These are phyloP conservation scores for Schwanniomyces occidentalis DNA, from an alignment of 805 yeast species.

Conservation along the genomic window DNA sequence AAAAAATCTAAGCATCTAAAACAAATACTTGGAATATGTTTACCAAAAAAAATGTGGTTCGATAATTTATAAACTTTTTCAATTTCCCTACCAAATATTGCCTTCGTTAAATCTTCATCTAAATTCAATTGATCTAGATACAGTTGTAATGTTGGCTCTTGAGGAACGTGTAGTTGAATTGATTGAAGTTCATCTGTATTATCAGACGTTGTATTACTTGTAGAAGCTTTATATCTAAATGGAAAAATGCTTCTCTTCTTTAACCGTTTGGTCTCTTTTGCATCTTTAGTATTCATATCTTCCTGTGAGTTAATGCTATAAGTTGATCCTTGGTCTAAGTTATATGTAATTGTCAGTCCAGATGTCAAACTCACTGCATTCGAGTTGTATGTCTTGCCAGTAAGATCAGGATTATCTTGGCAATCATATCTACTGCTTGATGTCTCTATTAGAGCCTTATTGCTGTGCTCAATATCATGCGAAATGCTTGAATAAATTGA, in stretches of 20 bases:
- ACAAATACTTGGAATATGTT: constrained; percentile 70
- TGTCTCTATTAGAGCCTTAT: background rate
- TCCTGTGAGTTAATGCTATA: background rate
- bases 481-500: constrained; percentile 2
- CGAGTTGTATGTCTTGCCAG: constrained; percentile 2
- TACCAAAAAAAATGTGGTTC: constrained; percentile 44
- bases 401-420: constrained; percentile 11
- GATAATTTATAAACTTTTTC: constrained; percentile 53
- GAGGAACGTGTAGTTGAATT: constrained; percentile 4
- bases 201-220: constrained; percentile 1
- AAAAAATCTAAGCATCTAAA: constrained; percentile 73
- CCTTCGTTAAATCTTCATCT: constrained; percentile 34
- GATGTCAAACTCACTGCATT: no score
- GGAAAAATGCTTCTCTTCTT: constrained; percentile 64
- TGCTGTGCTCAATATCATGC: constrained; percentile 2
- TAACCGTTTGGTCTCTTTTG: constrained; percentile 43
- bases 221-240: constrained; percentile 31
- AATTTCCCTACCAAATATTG: constrained; percentile 67
- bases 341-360: no score
- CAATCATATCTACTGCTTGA: constrained; percentile 10
- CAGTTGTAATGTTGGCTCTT: constrained; percentile 22
- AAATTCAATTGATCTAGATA: constrained; percentile 38
- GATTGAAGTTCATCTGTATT: constrained; percentile 2
- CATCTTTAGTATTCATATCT: constrained; percentile 3
- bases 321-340: background rate